Evolutionary conservation across 495 filamentous ascomycete species (phyloP).

Genomic region (Trichoderma orchidacearum): DNA sequence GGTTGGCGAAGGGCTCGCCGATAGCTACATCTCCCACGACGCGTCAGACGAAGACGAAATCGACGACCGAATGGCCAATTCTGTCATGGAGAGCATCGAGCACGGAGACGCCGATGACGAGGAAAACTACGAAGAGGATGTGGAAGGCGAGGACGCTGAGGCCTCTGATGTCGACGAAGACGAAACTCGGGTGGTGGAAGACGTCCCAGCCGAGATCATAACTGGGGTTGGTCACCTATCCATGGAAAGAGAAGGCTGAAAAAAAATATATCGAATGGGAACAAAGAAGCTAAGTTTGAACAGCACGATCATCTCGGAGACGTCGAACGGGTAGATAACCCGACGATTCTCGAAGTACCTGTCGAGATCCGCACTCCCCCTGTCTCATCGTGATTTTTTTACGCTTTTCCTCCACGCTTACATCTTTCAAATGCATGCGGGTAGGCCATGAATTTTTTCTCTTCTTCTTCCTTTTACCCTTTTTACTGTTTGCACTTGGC

Average conservation of each 20-base stretch:
- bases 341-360: background rate
- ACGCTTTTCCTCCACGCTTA: too few species aligned
- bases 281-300: background rate
- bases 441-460: too few species aligned
- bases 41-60: constrained; percentile 34
- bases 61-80: constrained; percentile 19
- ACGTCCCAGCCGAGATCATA: constrained; percentile 34
- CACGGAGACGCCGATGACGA: constrained; percentile 13
- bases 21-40: constrained; percentile 46
- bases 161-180: constrained; percentile 8
- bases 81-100: constrained; percentile 19
- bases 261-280: background rate
- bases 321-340: background rate
- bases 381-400: background rate
- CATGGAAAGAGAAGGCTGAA: constrained; percentile 15
- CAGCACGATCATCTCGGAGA: background rate
- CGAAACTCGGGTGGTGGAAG: constrained; percentile 10
- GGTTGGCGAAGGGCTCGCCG: constrained; percentile 29
- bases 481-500: too few species aligned
- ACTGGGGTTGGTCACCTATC: constrained; percentile 32
- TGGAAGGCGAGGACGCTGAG: constrained; percentile 7
- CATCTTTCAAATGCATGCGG: too few species aligned
- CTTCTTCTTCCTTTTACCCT: too few species aligned
- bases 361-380: background rate
- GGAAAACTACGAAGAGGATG: constrained; percentile 14